Evolutionary conservation across 495 filamentous ascomycete species (phyloP).

Genomic region (Podospora pseudocomata): DNA sequence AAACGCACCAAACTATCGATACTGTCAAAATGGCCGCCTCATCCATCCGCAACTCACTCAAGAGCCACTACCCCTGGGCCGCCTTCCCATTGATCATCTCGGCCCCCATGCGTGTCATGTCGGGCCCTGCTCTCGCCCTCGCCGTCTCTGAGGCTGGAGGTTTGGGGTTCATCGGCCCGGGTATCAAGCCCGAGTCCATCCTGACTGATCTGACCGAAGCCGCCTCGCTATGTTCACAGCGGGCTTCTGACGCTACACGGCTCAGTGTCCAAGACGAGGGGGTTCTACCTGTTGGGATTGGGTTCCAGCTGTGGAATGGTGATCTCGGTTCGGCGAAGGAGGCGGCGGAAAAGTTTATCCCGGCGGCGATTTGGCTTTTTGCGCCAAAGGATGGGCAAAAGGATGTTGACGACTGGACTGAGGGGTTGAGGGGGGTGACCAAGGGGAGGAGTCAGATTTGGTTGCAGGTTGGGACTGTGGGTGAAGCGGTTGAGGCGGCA

Average conservation of each 20-base stretch:
- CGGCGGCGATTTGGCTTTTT: slow-evolving; percentile 69
- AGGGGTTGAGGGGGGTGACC: slow-evolving; percentile 43
- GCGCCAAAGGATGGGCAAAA: slow-evolving; percentile 47
- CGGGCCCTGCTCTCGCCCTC: slow-evolving; percentile 73
- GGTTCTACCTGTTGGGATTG: slow-evolving; percentile 88
- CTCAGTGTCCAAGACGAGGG: slow-evolving; percentile 31
- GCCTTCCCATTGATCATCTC: slow-evolving; percentile 57
- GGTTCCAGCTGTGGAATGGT: slow-evolving; percentile 82
- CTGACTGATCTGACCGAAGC: slow-evolving; percentile 74
- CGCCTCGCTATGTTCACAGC: slow-evolving; percentile 46
- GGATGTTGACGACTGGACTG: slow-evolving; percentile 56
- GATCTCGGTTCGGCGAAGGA: slow-evolving; percentile 50
- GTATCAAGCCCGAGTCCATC: slow-evolving; percentile 70
- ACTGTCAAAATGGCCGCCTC: slow-evolving; percentile 12
- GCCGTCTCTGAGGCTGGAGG: slow-evolving; percentile 91
- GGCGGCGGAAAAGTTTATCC: slow-evolving; percentile 46
- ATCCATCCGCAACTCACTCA: slow-evolving; percentile 8
- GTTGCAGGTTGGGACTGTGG: slow-evolving; percentile 63
- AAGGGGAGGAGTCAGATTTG: slow-evolving; percentile 67
- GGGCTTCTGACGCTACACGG: slow-evolving; percentile 54
- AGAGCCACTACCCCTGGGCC: slow-evolving; percentile 59
- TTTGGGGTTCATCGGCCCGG: slow-evolving; percentile 86
- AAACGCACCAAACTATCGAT: neutral
- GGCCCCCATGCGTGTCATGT: slow-evolving; percentile 72
- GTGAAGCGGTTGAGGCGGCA: slow-evolving; percentile 48